Base-by-base conservation (phyloP, 495 filamentous ascomycete genomes). In the Aspergillus nidulans region DNA sequence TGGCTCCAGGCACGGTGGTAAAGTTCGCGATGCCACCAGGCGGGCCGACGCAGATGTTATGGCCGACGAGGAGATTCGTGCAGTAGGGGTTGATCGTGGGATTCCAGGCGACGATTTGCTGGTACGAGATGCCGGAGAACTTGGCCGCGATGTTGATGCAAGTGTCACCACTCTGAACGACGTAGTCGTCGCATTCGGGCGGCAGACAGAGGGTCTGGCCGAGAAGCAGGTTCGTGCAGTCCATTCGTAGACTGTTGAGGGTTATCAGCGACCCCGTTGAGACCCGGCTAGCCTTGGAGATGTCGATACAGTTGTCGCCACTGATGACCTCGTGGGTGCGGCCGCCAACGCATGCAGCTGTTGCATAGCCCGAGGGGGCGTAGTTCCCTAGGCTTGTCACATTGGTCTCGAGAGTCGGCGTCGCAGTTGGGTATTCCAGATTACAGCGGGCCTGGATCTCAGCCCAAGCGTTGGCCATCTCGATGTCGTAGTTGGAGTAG, bases 401-500 rank as follows among this genome's bases (percentile, higher is more conserved):
- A 15, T 43, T 43, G 41, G 41, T 43, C 13, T 43, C 10, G 41
- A 43, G 41, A 21, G 41, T 43, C 13, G n/a, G 41, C 20, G 16
- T 43, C n/a, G 41, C 41, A 0, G 41, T 43, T 20, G 41, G 41
- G 41, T 43, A 43, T 3, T 43, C 16, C n/a, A 43, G 41, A 18
- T 24, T 24, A 18, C 41, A 43, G 19, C 23, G 41, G 41, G 41
- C 41, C 41, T 43, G 41, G 7, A 43, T 43, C 16, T 43, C 41
- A 20, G 41, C 41, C 41, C 41, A 43, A 6, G 41, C 41, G 4
- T 43, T 3, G 1, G 41, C 18, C 41, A 43, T 43, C 41, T 43
- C 41, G 41, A 43, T 16, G 16, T 48, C 46, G 46, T 49, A 49
- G 24, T 30, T 49, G 23, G 45, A 32, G 45, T 48, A 48, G 19